phyloP scores from a whole-genome alignment of 495 filamentous ascomycete species.

The Penicillium parvum region DNA sequence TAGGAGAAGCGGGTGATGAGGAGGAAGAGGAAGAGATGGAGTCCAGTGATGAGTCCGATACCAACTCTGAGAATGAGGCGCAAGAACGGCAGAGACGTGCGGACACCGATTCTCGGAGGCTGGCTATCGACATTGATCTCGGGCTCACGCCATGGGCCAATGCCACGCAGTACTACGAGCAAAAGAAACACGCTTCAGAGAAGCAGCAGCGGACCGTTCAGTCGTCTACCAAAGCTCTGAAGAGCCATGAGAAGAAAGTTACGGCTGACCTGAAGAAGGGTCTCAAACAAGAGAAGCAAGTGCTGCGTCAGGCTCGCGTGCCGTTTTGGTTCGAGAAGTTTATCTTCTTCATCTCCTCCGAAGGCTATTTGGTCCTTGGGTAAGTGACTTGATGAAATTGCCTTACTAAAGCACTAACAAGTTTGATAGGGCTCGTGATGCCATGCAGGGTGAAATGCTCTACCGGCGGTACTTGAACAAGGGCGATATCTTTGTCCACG shows the following conservation, averaged over 20 bases:
- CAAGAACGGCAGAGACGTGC: slow-evolving; percentile 26
- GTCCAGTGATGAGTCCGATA: slow-evolving; percentile 57
- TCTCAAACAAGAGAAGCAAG: slow-evolving; percentile 86
- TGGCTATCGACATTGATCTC: slow-evolving; percentile 82
- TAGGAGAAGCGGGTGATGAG: slow-evolving; percentile 63
- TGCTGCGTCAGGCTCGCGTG: slow-evolving; percentile 75
- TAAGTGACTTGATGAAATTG: too few relatives aligned
- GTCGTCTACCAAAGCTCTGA: slow-evolving; percentile 79
- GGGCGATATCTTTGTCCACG: slow-evolving; percentile 88
- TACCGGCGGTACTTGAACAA: slow-evolving; percentile 80
- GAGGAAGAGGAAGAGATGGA: slow-evolving; percentile 54
- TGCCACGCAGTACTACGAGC: slow-evolving; percentile 84
- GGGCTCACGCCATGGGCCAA: slow-evolving; percentile 79
- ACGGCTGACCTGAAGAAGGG: slow-evolving; percentile 76
- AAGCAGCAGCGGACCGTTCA: slow-evolving; percentile 83
- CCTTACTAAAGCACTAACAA: too few relatives aligned
- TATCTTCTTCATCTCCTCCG: slow-evolving; percentile 88
- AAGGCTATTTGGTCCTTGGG: slow-evolving; percentile 85
- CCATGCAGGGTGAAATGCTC: slow-evolving; percentile 85
- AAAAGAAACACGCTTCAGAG: slow-evolving; percentile 74
- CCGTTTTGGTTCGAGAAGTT: slow-evolving; percentile 97
- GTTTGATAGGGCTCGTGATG: slow-evolving; percentile 63
- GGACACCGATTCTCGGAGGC: slow-evolving; percentile 28
- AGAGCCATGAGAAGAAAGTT: slow-evolving; percentile 86
- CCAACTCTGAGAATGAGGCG: slow-evolving; percentile 53